Conservation (phyloP, 179 eudicot species). For the Beta corolliflora region DNA sequence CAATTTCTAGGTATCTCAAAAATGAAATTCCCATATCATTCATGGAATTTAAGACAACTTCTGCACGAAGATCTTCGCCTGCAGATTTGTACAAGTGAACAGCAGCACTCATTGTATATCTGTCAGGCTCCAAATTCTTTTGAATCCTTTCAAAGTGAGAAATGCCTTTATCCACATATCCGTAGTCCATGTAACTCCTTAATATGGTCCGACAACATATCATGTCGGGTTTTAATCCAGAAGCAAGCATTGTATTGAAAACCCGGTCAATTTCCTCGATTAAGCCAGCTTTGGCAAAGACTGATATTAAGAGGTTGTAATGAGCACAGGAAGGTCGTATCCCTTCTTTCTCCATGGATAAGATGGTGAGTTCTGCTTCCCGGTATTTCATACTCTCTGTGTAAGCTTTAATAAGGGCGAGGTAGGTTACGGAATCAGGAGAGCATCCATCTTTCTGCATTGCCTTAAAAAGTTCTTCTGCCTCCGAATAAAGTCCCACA, state of each 20-base stretch:
- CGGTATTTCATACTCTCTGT: constrained; percentile 38
- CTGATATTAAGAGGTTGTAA: constrained; percentile 51
- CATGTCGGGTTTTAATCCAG: constrained; percentile 56
- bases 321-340: constrained; percentile 59
- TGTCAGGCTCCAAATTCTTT: constrained; percentile 39
- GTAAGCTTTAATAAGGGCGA: constrained; percentile 66
- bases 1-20: constrained; percentile 50
- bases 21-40: constrained; percentile 43
- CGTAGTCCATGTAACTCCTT: constrained; percentile 64
- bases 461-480: constrained; percentile 55
- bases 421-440: constrained; percentile 68
- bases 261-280: constrained; percentile 51
- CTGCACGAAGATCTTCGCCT: constrained; percentile 42
- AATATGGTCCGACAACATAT: constrained; percentile 53
- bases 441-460: constrained; percentile 52
- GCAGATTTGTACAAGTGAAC: constrained; percentile 61
- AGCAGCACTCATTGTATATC: constrained; percentile 71
- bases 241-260: constrained; percentile 31
- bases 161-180: constrained; percentile 61
- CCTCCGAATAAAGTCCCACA: constrained; percentile 57
- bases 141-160: constrained; percentile 53
- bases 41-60: constrained; percentile 49
- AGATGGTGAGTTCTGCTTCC: constrained; percentile 58
- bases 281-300: constrained; percentile 51
- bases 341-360: constrained; percentile 58